phyloP scores from a whole-genome alignment of 176 grass and related monocot genomes.

The Musa beccarii region DNA sequence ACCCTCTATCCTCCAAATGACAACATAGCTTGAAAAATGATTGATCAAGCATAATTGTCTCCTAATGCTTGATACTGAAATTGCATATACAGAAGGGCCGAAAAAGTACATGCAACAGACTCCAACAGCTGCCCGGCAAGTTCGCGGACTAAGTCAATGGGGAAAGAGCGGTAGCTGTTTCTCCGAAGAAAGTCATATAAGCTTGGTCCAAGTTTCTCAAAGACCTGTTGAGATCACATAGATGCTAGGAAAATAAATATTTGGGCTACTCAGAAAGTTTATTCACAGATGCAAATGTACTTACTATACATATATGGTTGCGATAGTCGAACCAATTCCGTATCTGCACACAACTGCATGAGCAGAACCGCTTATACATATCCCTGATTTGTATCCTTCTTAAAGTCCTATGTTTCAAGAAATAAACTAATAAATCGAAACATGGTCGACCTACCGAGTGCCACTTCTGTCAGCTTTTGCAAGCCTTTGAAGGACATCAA shows the following conservation, averaged over 20 bases:
- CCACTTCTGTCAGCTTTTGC: slow-evolving; percentile 68
- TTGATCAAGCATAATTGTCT: neutral
- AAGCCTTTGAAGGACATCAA: slow-evolving; percentile 84
- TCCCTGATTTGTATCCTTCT: slow-evolving; percentile 39
- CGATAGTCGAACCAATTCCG: slow-evolving; percentile 99
- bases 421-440: slow-evolving; percentile 24
- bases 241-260: neutral
- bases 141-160: slow-evolving; percentile 76
- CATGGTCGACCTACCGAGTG: slow-evolving; percentile 49
- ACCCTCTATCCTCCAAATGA: too few species aligned
- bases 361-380: slow-evolving; percentile 43
- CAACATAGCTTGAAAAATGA: neutral
- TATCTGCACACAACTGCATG: slow-evolving; percentile 99
- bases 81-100: neutral
- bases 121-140: slow-evolving; percentile 92
- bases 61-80: neutral
- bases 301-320: slow-evolving; percentile 99
- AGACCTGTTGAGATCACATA: slow-evolving; percentile 50
- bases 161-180: slow-evolving; percentile 77
- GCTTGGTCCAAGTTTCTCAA: slow-evolving; percentile 88
- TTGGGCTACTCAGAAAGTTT: neutral
- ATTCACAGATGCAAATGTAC: slow-evolving; percentile 56
- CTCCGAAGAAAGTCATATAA: slow-evolving; percentile 80
- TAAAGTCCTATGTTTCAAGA: slow-evolving; percentile 35
- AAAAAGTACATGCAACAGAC: slow-evolving; percentile 62